Percentiles rank a stretch among this genome's conserved stretches.
These are phyloP conservation scores for Pascua guehoae DNA, from an alignment of 1,284 basidiomycete genomes.

Conservation along the genomic window DNA sequence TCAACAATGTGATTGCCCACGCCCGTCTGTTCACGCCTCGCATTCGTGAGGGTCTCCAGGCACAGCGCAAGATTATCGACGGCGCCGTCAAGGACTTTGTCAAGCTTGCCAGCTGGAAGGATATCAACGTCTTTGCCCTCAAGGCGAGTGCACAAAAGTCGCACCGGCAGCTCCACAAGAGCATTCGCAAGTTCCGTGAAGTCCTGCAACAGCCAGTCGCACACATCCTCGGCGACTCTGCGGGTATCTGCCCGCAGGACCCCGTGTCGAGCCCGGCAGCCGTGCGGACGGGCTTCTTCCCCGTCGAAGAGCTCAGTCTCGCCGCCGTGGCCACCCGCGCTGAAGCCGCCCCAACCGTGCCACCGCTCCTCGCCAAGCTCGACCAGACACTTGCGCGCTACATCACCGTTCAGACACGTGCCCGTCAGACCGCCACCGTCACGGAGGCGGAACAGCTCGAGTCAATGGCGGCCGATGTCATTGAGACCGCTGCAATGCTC, in stretches of 20 bases:
- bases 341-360: conserved; percentile 5
- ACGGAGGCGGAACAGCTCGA: conserved; percentile 51
- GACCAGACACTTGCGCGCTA: conserved; percentile 41
- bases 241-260: conserved; percentile 34
- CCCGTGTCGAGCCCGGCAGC: conserved; percentile 2
- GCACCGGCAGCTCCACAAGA: conserved; percentile 87
- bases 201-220: conserved; percentile 71
- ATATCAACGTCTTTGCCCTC: conserved; percentile 91
- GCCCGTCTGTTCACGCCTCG: conserved; percentile 62
- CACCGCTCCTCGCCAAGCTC: conserved; percentile 27
- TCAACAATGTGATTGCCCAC: conserved; percentile 65
- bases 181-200: conserved; percentile 87
- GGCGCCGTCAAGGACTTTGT: conserved; percentile 80
- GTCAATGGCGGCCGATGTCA: conserved; percentile 69
- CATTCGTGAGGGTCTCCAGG: conserved; percentile 57
- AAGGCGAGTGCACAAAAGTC: conserved; percentile 87
- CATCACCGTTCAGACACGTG: conserved; percentile 34
- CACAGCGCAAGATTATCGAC: conserved; percentile 66
- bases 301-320: conserved; percentile 7
- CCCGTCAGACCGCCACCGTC: conserved; percentile 20
- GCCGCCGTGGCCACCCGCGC: conserved; percentile 14
- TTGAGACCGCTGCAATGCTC: conserved; percentile 64
- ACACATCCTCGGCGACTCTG: conserved; percentile 38
- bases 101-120: conserved; percentile 97
- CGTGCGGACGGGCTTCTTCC: conserved; percentile 8